A percentile compares a stretch with the other conserved stretches of the same genome.
phyloP scores from a whole-genome alignment of 1,284 basidiomycete species.

The Pulveroboletus sp. region DNA sequence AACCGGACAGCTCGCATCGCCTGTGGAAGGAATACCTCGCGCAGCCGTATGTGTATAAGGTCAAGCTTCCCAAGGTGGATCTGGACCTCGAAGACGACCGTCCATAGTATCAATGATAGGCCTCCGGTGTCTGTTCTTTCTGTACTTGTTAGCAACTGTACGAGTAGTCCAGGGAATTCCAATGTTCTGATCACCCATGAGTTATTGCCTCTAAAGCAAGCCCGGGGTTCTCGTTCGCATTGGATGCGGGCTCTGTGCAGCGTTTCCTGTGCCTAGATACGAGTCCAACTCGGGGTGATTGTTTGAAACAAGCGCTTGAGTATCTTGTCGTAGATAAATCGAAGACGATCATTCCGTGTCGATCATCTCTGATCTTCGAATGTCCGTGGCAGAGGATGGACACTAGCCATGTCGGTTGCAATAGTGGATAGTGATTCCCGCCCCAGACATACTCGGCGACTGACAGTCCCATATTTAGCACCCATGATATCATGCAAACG shows the following conservation, averaged over 20 bases:
- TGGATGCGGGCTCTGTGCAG: slow-evolving; percentile 60
- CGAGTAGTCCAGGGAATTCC: too few species aligned
- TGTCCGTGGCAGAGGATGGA: too few species aligned
- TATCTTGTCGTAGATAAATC: slow-evolving; percentile 32
- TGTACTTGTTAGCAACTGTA: too few species aligned
- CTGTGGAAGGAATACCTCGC: neutral
- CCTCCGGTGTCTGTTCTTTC: too few species aligned
- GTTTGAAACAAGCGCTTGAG: slow-evolving; percentile 59
- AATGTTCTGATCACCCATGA: too few species aligned
- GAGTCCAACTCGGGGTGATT: slow-evolving; percentile 43
- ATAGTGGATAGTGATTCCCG: neutral
- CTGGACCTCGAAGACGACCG: too few species aligned
- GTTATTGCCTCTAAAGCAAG: too few species aligned
- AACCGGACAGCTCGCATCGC: neutral
- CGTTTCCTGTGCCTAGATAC: slow-evolving; percentile 45
- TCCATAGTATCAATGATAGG: too few species aligned
- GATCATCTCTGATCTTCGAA: too few species aligned
- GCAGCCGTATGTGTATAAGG: neutral
- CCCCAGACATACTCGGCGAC: too few species aligned
- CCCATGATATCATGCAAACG: too few species aligned
- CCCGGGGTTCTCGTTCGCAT: slow-evolving; percentile 43
- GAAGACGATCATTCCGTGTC: neutral
- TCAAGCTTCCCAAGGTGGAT: neutral
- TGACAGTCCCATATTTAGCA: too few species aligned
- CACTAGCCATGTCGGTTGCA: neutral